Base-by-base conservation (phyloP, 148 eudicot genomes). In the Simmondsia chinensis region DNA sequence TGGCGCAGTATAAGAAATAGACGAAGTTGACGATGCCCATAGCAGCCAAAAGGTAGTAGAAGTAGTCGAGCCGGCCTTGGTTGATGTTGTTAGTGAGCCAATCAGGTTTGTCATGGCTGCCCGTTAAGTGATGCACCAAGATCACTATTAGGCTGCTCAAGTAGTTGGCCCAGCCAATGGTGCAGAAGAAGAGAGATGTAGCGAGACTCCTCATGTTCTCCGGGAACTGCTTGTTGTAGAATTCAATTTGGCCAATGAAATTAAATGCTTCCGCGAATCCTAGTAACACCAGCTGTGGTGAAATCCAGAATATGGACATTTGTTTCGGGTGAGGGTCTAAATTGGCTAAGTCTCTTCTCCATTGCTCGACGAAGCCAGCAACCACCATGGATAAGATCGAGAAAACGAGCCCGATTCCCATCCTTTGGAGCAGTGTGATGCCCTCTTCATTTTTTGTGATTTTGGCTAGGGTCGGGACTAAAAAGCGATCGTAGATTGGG, bases 61-160 rank as follows among this genome's bases (percentile, higher is more conserved):
- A 68, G 20, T 52, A 59, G 34, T 73, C 79, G 27, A 73, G 20
- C 33, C 50, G 68, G 30, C 70, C 73, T 53, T 73, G 37, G 39
- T 73, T 73, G 1, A 73, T 52, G 50, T 73, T 74, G 13, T 72
- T 56, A 1, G 70, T 43, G 46, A 73, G 23, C 79, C 79, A 63
- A 17, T 39, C 46, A 9, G 27, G 24, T 9, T 20, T 32, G 0
- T n/a, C 33, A 0, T 16, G 34, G 22, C 24, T 37, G 20, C 28
- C 33, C 5, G 70, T 64, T n/a, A 13, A 11, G 23, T 17, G 15
- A n/a, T 66, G 77, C 13, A 72, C 63, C 5, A 67, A 3, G 9
- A 51, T 20, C 12, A 54, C 60, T 45, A 72, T 21, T 15, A 62
- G 31, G 31, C 62, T 49, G 25, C 60, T 56, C 24, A 59, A 5